A percentile compares a stretch with the other conserved stretches of the same genome.
Conservation (phyloP, 148 eudicot species). For the Rhododendron mucronatum region DNA sequence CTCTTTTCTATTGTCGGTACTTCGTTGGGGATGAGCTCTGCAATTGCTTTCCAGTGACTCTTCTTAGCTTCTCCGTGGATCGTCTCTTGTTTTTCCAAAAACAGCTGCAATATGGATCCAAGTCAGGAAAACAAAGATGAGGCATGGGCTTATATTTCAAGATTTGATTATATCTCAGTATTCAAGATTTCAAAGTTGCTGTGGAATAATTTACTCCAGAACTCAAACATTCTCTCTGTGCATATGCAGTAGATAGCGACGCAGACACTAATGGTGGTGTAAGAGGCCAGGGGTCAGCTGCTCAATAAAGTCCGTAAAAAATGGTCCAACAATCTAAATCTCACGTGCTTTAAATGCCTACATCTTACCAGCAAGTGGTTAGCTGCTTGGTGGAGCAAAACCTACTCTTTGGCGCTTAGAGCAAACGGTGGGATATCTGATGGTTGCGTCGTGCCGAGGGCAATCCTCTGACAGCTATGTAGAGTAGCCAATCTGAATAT, state of each 20-base stretch:
- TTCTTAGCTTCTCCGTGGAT: constrained; percentile 67
- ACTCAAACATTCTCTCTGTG: not conserved
- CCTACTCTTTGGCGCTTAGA: not conserved
- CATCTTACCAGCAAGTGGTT: not conserved
- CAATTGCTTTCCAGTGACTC: constrained; percentile 69
- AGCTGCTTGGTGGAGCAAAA: not conserved
- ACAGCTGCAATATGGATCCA: constrained; percentile 33
- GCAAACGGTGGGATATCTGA: not conserved
- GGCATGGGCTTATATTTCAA: not conserved
- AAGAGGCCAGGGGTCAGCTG: not conserved
- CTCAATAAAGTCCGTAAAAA: not conserved
- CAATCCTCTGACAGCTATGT: not conserved
- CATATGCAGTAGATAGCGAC: not conserved
- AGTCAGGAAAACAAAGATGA: not conserved
- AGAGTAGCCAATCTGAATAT: not conserved
- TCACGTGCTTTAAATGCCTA: not conserved
- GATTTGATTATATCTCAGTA: not conserved
- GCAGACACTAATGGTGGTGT: not conserved
- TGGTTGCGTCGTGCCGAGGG: not conserved
- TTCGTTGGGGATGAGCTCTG: constrained; percentile 70
- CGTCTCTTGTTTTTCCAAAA: constrained; percentile 49
- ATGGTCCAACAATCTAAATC: not conserved
- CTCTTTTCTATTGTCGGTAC: constrained; percentile 53
- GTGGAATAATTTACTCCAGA: not conserved
- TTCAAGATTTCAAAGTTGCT: not conserved